phyloP scores from a whole-genome alignment of 192 early-diverging fungal species.

The Coemansia sp. region DNA sequence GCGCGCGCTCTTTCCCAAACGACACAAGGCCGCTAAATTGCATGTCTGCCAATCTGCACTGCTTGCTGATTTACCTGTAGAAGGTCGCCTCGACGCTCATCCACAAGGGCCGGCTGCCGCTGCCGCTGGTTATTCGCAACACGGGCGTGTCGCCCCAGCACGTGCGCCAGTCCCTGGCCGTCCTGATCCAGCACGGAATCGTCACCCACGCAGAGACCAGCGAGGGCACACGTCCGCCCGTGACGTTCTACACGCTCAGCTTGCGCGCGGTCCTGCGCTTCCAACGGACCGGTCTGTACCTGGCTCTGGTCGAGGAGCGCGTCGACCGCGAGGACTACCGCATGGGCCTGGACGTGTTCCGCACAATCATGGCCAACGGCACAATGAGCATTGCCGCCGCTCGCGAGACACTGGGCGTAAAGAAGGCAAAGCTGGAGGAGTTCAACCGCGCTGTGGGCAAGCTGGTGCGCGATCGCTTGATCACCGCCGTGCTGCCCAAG shows the following conservation, averaged over 20 bases:
- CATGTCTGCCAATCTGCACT: too few relatives aligned
- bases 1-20: too few relatives aligned
- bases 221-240: constrained; percentile 57
- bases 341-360: constrained; percentile 54
- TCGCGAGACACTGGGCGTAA: constrained; percentile 16
- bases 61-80: too few relatives aligned
- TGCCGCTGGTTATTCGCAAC: constrained; percentile 51
- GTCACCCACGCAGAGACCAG: constrained; percentile 63
- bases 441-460: constrained; percentile 26
- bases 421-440: constrained; percentile 15
- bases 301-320: constrained; percentile 54
- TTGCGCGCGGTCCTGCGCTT: constrained; percentile 57
- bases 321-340: constrained; percentile 57
- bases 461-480: constrained; percentile 60
- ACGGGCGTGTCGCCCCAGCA: constrained; percentile 50
- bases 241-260: constrained; percentile 69
- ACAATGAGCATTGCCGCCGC: constrained; percentile 32
- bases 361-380: constrained; percentile 48
- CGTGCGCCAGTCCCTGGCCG: constrained; percentile 69
- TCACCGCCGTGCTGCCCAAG: constrained; percentile 55
- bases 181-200: constrained; percentile 85
- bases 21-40: too few relatives aligned
- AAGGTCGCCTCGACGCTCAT: constrained; percentile 25
- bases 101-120: constrained; percentile 61
- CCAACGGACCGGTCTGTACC: constrained; percentile 54